phyloP scores from a whole-genome alignment of 495 filamentous ascomycete species.

The Aspergillus nidulans region DNA sequence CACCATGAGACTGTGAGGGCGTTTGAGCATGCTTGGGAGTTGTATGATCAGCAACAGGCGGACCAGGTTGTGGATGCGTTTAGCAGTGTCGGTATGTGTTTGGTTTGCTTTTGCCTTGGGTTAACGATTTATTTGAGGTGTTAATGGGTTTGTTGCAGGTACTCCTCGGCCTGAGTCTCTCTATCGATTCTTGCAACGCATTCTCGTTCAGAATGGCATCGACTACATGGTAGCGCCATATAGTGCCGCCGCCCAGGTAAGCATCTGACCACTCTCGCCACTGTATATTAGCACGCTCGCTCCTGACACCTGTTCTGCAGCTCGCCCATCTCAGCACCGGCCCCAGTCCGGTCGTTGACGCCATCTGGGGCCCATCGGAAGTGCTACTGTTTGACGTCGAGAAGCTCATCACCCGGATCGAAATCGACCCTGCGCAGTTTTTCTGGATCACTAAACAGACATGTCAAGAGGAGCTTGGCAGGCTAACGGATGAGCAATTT shows the following conservation, averaged over 20 bases:
- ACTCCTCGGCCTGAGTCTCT: conserved; percentile 54
- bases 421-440: conserved; percentile 63
- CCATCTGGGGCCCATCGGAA: conserved; percentile 82
- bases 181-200: conserved; percentile 69
- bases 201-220: conserved; percentile 63
- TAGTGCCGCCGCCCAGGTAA: conserved; percentile 82
- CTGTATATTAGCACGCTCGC: background rate
- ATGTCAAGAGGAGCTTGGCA: conserved; percentile 64
- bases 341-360: conserved; percentile 64
- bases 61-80: conserved; percentile 78
- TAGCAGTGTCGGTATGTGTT: conserved; percentile 67
- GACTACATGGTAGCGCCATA: conserved; percentile 87
- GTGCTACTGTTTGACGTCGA: conserved; percentile 81
- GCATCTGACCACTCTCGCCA: background rate
- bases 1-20: conserved; percentile 44
- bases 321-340: conserved; percentile 75
- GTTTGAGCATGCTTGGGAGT: conserved; percentile 67
- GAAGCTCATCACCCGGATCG: conserved; percentile 74
- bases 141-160: conserved; percentile 31
- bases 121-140: background rate
- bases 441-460: conserved; percentile 66
- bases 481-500: conserved; percentile 68
- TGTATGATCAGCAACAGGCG: conserved; percentile 78
- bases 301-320: conserved; percentile 40
- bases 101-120: background rate